Evolutionary conservation across 148 eudicot species (phyloP).

Genomic region (Cornus suecica): DNA sequence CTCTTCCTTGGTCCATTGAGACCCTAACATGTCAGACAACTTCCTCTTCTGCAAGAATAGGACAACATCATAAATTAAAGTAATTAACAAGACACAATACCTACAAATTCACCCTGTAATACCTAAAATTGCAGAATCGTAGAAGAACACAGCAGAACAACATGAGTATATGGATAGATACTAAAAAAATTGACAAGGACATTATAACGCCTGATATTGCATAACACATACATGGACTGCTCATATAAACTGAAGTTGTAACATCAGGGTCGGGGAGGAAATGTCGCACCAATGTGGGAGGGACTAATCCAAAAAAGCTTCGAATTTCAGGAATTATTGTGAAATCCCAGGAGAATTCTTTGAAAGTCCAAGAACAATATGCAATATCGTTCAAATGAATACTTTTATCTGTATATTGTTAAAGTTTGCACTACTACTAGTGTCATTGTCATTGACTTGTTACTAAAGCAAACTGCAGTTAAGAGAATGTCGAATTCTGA

Average conservation of each 20-base stretch:
- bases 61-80: not conserved
- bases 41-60: constrained; percentile 71
- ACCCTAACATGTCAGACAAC: constrained; percentile 86
- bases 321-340: not conserved
- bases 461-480: not conserved
- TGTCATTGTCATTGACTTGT: not conserved
- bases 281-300: constrained; percentile 1
- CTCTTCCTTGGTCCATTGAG: constrained; percentile 89
- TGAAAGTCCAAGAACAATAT: not conserved
- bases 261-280: not conserved
- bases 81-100: constrained; percentile 4
- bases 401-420: not conserved
- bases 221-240: not conserved
- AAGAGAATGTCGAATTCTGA: not conserved
- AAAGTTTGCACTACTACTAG: not conserved
- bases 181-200: not conserved
- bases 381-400: not conserved
- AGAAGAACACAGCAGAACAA: constrained; percentile 8
- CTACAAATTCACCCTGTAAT: not conserved
- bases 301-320: not conserved
- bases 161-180: not conserved
- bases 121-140: not conserved
- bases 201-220: not conserved
- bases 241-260: not conserved
- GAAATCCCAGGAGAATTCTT: not conserved